phyloP scores from a whole-genome alignment of 139 green algal species.

The Dunaliella sp. region DNA sequence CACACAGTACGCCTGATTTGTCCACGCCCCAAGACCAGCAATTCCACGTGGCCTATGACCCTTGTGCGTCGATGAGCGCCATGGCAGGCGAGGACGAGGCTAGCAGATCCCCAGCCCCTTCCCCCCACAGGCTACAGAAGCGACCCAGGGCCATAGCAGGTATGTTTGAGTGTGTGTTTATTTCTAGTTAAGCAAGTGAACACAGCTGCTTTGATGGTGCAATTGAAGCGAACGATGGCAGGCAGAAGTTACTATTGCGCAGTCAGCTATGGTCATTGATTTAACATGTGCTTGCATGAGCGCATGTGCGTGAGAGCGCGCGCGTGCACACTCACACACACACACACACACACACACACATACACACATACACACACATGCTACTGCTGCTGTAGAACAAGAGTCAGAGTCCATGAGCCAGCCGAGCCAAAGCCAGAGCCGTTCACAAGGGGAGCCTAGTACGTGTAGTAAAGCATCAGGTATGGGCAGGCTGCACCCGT shows the following conservation, averaged over 20 bases:
- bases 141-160: constrained; percentile 23
- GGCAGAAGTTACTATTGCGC: no score
- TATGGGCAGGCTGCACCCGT: constrained; percentile 9
- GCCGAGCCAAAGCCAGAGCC: constrained; percentile 34
- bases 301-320: no score
- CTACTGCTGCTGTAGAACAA: background rate
- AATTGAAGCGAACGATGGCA: no score
- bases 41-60: constrained; percentile 53
- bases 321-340: no score
- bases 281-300: no score
- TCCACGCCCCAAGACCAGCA: constrained; percentile 54
- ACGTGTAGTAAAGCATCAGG: constrained; percentile 41
- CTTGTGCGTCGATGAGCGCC: constrained; percentile 21
- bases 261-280: no score
- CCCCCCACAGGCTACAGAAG: constrained; percentile 31
- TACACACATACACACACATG: no score
- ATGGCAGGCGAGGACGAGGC: constrained; percentile 15
- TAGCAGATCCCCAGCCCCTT: constrained; percentile 32
- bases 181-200: no score
- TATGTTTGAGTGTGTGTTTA: no score
- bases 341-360: no score
- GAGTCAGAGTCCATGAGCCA: constrained; percentile 44
- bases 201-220: no score
- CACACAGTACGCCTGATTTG: constrained; percentile 46
- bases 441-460: constrained; percentile 33